phyloP scores from a whole-genome alignment of 2,329 filamentous ascomycete genomes.

The Malbranchea zuffiana region DNA sequence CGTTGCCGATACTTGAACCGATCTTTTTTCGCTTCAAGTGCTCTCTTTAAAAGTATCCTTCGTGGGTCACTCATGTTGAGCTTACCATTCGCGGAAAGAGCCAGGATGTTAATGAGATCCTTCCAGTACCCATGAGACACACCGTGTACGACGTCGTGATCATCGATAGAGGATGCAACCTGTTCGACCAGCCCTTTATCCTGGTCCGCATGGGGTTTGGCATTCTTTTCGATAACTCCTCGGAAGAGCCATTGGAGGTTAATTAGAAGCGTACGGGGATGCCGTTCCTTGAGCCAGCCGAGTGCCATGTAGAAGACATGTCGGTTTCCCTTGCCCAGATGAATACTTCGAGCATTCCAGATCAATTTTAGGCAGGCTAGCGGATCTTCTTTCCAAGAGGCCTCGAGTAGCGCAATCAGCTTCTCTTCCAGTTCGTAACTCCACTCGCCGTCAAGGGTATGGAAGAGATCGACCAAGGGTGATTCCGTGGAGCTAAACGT shows the following conservation, averaged over 20 bases:
- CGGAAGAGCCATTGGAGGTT: constrained; percentile 48
- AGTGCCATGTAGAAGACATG: constrained; percentile 42
- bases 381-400: constrained; percentile 42
- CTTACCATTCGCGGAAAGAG: constrained; percentile 40
- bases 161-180: constrained; percentile 22
- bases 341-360: constrained; percentile 51
- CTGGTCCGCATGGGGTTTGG: constrained; percentile 28
- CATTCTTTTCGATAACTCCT: constrained; percentile 47
- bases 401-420: constrained; percentile 35
- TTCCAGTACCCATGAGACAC: constrained; percentile 54
- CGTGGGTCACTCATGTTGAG: constrained; percentile 35
- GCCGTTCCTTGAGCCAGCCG: constrained; percentile 46
- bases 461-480: constrained; percentile 45
- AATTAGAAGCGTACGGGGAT: constrained; percentile 43
- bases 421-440: constrained; percentile 22
- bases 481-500: constrained; percentile 39
- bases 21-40: constrained; percentile 1
- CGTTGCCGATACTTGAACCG: not conserved
- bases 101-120: constrained; percentile 48
- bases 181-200: constrained; percentile 28
- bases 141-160: constrained; percentile 39
- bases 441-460: constrained; percentile 37
- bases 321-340: constrained; percentile 45
- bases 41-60: constrained; percentile 31
- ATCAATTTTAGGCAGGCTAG: constrained; percentile 47